These are phyloP conservation scores for Torrubiellomyces zombiae DNA, from an alignment of 2,329 filamentous ascomycete genomes.

Conservation along the genomic window DNA sequence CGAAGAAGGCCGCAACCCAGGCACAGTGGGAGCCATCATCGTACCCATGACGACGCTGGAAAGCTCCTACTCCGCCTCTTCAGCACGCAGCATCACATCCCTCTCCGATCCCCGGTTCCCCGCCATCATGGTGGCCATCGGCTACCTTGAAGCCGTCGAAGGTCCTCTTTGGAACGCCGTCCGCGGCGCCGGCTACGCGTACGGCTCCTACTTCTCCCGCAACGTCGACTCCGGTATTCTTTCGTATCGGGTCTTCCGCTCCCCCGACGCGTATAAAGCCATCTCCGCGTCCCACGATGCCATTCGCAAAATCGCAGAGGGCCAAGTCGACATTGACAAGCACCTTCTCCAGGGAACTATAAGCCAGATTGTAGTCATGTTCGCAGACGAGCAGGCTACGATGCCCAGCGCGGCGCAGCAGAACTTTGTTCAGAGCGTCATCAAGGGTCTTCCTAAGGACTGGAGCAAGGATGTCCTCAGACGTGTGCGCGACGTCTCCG, in stretches of 20 bases:
- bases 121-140: slow-evolving; percentile 70
- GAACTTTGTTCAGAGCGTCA: slow-evolving; percentile 69
- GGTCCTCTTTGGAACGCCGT: slow-evolving; percentile 89
- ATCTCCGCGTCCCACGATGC: slow-evolving; percentile 62
- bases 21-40: slow-evolving; percentile 56
- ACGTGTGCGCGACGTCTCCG: slow-evolving; percentile 57
- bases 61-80: slow-evolving; percentile 72
- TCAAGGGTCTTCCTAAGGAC: slow-evolving; percentile 57
- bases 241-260: slow-evolving; percentile 76
- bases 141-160: slow-evolving; percentile 85
- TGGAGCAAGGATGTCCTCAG: slow-evolving; percentile 65
- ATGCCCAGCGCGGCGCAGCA: slow-evolving; percentile 67
- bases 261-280: slow-evolving; percentile 76
- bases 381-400: slow-evolving; percentile 79
- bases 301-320: slow-evolving; percentile 57
- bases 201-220: slow-evolving; percentile 66
- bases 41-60: slow-evolving; percentile 87
- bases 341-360: slow-evolving; percentile 80
- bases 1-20: slow-evolving; percentile 56
- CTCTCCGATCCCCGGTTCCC: slow-evolving; percentile 66
- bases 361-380: slow-evolving; percentile 68
- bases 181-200: slow-evolving; percentile 83
- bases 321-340: slow-evolving; percentile 55
- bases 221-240: slow-evolving; percentile 66
- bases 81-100: slow-evolving; percentile 55